phyloP scores from a whole-genome alignment of 805 yeast genomes.

The Candida railenensis region DNA sequence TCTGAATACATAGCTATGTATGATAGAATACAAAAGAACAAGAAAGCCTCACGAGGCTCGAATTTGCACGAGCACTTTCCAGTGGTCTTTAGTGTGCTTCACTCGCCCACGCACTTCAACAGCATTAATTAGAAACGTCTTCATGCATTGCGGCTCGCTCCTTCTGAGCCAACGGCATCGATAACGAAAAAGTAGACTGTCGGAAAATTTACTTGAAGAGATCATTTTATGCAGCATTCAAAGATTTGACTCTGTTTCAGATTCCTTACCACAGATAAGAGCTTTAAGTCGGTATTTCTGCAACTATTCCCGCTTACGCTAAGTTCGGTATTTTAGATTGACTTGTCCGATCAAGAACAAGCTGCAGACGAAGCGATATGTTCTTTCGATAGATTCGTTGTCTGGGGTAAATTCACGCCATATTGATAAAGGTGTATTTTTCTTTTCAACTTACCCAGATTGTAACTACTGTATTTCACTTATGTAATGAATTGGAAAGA shows the following conservation, averaged over 20 bases:
- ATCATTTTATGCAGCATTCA: not conserved
- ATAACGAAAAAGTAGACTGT: no score
- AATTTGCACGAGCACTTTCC: no score
- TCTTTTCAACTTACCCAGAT: not conserved
- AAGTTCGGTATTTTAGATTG: not conserved
- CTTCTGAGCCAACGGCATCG: no score
- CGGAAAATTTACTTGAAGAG: not conserved
- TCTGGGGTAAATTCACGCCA: not conserved
- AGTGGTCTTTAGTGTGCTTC: no score
- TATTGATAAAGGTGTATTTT: not conserved
- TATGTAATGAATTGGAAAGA: slow-evolving; percentile 5
- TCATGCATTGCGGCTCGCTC: no score
- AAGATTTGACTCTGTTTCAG: not conserved
- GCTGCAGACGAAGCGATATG: not conserved
- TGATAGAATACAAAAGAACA: no score
- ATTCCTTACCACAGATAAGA: not conserved
- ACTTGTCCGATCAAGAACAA: not conserved
- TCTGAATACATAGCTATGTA: no score
- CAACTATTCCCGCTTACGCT: not conserved
- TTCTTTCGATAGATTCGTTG: not conserved
- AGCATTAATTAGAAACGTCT: no score
- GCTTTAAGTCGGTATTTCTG: not conserved
- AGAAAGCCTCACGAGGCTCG: no score
- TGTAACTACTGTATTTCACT: not conserved
- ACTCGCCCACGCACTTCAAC: no score